Conservation (phyloP, 208 protist genomes). For the Blastocrithidia nonstop region DNA sequence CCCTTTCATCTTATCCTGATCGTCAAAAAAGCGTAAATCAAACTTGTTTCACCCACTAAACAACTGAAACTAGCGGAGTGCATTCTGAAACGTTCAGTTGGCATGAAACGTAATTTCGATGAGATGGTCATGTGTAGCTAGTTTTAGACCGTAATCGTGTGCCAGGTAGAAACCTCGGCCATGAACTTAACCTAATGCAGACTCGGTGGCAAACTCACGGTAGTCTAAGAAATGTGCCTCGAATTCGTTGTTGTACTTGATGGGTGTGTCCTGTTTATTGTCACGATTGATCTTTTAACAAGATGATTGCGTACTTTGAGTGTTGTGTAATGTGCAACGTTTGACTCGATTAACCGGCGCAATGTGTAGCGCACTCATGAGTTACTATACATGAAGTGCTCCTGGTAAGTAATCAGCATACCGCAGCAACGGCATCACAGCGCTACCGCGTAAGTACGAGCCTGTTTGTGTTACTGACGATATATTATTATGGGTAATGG, state of each 20-base stretch:
- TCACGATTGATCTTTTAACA: background rate
- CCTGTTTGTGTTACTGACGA: no score
- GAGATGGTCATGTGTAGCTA: constrained; percentile 66
- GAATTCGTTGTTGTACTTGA: constrained; percentile 19
- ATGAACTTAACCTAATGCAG: constrained; percentile 40
- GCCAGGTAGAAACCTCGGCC: constrained; percentile 62
- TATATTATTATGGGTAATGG: no score
- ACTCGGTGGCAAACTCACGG: constrained; percentile 42
- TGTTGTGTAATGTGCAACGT: constrained; percentile 1
- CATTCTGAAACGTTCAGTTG: constrained; percentile 17
- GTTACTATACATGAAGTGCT: constrained; percentile 44
- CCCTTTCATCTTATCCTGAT: constrained; percentile 34
- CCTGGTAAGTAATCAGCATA: constrained; percentile 74
- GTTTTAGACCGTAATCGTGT: constrained; percentile 52
- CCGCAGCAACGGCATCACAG: constrained; percentile 55
- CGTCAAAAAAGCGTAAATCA: constrained; percentile 64
- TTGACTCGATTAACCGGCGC: constrained; percentile 12
- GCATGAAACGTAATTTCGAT: constrained; percentile 51
- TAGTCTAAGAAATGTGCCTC: constrained; percentile 63
- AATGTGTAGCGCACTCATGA: constrained; percentile 43
- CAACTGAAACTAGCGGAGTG: constrained; percentile 52
- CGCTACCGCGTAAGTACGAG: constrained; percentile 36
- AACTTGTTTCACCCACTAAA: constrained; percentile 67
- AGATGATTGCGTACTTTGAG: background rate
- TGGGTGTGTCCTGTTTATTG: constrained; percentile 1